phyloP scores from a whole-genome alignment of 1,284 basidiomycete genomes.

The Stygiomarasmius scandens region DNA sequence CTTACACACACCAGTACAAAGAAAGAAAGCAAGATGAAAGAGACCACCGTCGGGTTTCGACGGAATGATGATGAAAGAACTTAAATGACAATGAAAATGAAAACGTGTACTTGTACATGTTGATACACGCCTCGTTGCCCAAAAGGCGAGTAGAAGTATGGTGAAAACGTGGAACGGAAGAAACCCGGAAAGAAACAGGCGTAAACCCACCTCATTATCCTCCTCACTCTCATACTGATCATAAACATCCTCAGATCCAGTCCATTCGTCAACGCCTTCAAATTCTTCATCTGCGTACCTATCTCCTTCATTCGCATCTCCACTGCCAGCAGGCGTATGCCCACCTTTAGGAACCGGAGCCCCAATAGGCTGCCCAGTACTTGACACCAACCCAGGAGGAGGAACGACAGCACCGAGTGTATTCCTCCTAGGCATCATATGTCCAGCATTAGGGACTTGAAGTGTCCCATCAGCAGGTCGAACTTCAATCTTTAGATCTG shows the following conservation, averaged over 20 bases:
- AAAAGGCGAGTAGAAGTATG: not conserved
- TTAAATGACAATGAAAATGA: slow-evolving; percentile 9
- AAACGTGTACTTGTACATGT: too few relatives aligned
- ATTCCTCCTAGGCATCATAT: not conserved
- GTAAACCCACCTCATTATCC: slow-evolving; percentile 27
- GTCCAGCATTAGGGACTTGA: not conserved
- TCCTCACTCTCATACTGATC: slow-evolving; percentile 53
- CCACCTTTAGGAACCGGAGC: not conserved
- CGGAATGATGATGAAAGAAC: not conserved
- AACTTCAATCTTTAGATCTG: not conserved
- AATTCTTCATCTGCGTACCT: slow-evolving; percentile 23
- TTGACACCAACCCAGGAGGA: not conserved
- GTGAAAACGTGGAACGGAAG: not conserved
- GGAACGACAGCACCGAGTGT: not conserved
- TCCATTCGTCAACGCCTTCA: slow-evolving; percentile 69
- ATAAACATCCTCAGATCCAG: slow-evolving; percentile 71
- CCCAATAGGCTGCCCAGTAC: not conserved
- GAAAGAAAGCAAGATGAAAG: too few relatives aligned
- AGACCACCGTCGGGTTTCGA: too few relatives aligned
- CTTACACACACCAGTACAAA: too few relatives aligned
- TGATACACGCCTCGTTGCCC: slow-evolving; percentile 39
- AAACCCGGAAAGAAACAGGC: too few relatives aligned
- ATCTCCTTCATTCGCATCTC: not conserved
- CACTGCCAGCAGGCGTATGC: slow-evolving; percentile 9
- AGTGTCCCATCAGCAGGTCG: not conserved